A percentile compares a stretch with the other conserved stretches of the same genome.
phyloP scores from a whole-genome alignment of 1,284 basidiomycete genomes.

The Boletus sp. region DNA sequence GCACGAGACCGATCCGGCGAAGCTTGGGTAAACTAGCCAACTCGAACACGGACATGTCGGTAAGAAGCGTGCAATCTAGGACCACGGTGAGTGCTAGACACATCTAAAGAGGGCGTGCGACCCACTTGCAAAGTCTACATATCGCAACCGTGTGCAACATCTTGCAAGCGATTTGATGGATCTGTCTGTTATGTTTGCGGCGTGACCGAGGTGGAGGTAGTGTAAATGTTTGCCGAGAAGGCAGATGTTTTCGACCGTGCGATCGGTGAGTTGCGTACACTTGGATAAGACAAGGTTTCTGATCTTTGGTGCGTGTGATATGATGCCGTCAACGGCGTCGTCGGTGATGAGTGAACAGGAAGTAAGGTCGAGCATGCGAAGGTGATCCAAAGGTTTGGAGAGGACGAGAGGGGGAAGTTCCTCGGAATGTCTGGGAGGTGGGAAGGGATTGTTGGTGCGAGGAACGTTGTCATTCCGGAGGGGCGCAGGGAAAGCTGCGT shows the following conservation, averaged over 20 bases:
- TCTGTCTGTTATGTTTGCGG: conserved; percentile 84
- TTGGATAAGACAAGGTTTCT: conserved; percentile 93
- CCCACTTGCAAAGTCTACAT: conserved; percentile 96
- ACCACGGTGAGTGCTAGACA: conserved; percentile 2
- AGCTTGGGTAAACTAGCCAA: conserved; percentile 88
- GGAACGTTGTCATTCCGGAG: conserved; percentile 41
- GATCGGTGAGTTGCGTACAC: conserved; percentile 85
- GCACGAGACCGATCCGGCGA: conserved; percentile 92
- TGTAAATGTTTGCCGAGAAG: conserved; percentile 90
- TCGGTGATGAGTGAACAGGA: conserved; percentile 84
- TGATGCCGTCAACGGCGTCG: conserved; percentile 86
- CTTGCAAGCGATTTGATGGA: conserved; percentile 84
- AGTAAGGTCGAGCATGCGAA: conserved; percentile 90
- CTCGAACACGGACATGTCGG: conserved; percentile 94
- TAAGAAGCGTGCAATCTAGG: conserved; percentile 82
- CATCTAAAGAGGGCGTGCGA: conserved; percentile 17
- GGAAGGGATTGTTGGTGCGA: conserved; percentile 53
- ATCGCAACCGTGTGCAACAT: conserved; percentile 89
- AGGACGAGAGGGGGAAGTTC: conserved; percentile 63
- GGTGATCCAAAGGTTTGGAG: conserved; percentile 67
- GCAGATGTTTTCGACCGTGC: conserved; percentile 82
- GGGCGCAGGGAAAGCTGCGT: conserved; percentile 82
- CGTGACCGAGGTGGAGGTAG: conserved; percentile 95
- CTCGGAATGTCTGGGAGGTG: conserved; percentile 37
- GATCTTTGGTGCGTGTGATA: conserved; percentile 86